Percentiles rank a stretch among this genome's conserved stretches.
These are phyloP conservation scores for Urtica urens DNA, from an alignment of 306 rosid species.

Conservation along the genomic window DNA sequence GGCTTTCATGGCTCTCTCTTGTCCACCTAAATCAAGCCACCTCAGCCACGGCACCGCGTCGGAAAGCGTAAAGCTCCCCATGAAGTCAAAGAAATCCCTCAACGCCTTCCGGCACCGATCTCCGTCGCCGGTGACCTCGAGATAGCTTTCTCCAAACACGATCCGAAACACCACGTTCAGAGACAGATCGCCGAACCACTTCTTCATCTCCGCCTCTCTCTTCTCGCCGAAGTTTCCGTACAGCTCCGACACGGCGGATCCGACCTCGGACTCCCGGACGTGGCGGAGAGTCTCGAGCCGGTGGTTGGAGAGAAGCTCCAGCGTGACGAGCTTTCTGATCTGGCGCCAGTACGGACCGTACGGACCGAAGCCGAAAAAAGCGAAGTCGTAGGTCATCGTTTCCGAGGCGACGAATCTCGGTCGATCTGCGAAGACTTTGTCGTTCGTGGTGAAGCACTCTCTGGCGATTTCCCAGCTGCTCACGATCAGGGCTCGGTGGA, in stretches of 20 bases:
- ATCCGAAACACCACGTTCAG: conserved; percentile 29
- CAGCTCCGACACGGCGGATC: conserved; percentile 21
- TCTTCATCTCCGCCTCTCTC: conserved; percentile 23
- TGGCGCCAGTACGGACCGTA: conserved; percentile 33
- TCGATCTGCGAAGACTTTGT: too few species aligned
- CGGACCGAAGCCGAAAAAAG: conserved; percentile 37
- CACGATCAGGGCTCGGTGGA: too few species aligned
- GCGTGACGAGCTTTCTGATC: conserved; percentile 29
- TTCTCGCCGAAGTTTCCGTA: not conserved
- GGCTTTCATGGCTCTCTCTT: conserved; percentile 32
- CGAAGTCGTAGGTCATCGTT: conserved; percentile 34
- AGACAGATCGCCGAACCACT: conserved; percentile 32
- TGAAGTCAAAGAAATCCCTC: conserved; percentile 26
- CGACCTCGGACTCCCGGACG: conserved; percentile 22
- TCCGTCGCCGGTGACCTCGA: conserved; percentile 30
- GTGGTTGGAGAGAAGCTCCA: conserved; percentile 32
- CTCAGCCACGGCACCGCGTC: conserved; percentile 38
- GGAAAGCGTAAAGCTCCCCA: conserved; percentile 29
- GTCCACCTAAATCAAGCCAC: conserved; percentile 28
- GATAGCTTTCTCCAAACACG: conserved; percentile 44
- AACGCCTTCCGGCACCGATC: conserved; percentile 26
- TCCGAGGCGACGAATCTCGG: too few species aligned
- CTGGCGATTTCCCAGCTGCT: too few species aligned
- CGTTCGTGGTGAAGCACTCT: too few species aligned
- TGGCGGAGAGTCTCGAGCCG: conserved; percentile 26